Conservation (phyloP, 768 basidiomycete genomes). For the Pleurotus pulmonarius region DNA sequence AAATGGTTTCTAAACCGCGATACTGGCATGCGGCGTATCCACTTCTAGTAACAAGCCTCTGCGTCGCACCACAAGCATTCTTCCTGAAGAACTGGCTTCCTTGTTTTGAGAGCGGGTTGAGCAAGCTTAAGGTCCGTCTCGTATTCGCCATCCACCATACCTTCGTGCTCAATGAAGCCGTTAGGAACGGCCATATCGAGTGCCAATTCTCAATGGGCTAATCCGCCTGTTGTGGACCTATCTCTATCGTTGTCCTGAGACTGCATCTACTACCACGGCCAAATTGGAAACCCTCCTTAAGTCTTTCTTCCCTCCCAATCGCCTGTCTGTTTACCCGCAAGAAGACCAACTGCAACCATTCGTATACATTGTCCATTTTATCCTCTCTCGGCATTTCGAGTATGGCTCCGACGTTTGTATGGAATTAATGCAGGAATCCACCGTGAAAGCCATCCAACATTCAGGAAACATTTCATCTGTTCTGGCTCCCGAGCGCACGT, state of each 20-base stretch:
- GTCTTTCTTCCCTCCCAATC: conserved; percentile 74
- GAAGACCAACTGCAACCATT: conserved; percentile 81
- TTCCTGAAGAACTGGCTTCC: conserved; percentile 80
- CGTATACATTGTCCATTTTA: conserved; percentile 75
- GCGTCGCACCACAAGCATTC: conserved; percentile 82
- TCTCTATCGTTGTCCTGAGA: conserved; percentile 89
- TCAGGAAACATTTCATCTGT: conserved; percentile 35
- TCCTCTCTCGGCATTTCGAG: conserved; percentile 80
- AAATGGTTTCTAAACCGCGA: conserved; percentile 83
- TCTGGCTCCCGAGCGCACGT: conserved; percentile 68
- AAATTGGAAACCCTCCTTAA: conserved; percentile 75
- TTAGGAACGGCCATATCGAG: conserved; percentile 77
- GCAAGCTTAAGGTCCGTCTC: conserved; percentile 71
- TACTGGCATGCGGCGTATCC: conserved; percentile 91
- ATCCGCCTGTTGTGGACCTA: conserved; percentile 90
- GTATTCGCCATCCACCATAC: neutral
- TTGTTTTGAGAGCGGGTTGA: conserved; percentile 68
- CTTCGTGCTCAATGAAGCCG: conserved; percentile 5
- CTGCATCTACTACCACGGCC: conserved; percentile 71
- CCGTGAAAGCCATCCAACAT: conserved; percentile 38
- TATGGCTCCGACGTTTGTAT: conserved; percentile 80
- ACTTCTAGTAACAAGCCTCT: conserved; percentile 75
- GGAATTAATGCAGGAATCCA: conserved; percentile 73
- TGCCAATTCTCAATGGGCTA: conserved; percentile 75
- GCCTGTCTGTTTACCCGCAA: conserved; percentile 52